Evolutionary conservation across 2,329 filamentous ascomycete species (phyloP).

Genomic region (Thelonectria rubi): DNA sequence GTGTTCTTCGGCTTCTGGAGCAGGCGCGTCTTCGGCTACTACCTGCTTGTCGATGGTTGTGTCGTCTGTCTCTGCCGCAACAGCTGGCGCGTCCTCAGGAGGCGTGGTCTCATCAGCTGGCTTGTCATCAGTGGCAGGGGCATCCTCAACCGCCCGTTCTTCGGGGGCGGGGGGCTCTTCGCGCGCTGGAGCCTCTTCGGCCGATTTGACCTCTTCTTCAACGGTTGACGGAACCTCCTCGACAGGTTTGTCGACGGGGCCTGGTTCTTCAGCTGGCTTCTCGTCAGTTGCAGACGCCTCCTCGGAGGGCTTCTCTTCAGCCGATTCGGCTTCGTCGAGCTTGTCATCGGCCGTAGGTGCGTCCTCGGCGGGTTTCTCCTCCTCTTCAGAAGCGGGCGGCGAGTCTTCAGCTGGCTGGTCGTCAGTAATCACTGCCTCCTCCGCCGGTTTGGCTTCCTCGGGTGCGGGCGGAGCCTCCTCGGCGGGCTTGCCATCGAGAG

Average conservation of each 20-base stretch:
- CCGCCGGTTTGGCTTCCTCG: constrained; percentile 18
- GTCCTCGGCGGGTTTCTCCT: constrained; percentile 28
- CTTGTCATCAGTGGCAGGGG: constrained; percentile 36
- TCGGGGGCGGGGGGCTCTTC: constrained; percentile 18
- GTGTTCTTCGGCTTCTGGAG: constrained; percentile 32
- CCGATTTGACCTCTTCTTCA: constrained; percentile 17
- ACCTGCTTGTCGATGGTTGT: constrained; percentile 26
- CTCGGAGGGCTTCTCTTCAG: constrained; percentile 16
- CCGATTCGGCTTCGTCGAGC: too few species aligned
- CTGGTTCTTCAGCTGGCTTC: constrained; percentile 27
- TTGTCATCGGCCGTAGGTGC: not conserved
- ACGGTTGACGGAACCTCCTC: constrained; percentile 14
- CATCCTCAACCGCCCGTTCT: constrained; percentile 27
- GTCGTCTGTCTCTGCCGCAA: constrained; percentile 21
- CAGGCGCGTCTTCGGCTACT: constrained; percentile 29
- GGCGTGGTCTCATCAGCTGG: constrained; percentile 33
- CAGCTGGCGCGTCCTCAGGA: constrained; percentile 20
- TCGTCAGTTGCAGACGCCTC: constrained; percentile 21
- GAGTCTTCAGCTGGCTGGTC: constrained; percentile 20
- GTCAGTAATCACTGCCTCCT: constrained; percentile 14
- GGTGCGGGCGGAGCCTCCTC: constrained; percentile 15
- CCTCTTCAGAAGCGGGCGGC: constrained; percentile 14
- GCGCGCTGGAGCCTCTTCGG: constrained; percentile 25
- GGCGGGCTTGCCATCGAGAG: constrained; percentile 9
- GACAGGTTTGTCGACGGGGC: constrained; percentile 5